A percentile compares a stretch with the other conserved stretches of the same genome.
Conservation (phyloP, 306 rosid genomes). For the Coriaria nepalensis region DNA sequence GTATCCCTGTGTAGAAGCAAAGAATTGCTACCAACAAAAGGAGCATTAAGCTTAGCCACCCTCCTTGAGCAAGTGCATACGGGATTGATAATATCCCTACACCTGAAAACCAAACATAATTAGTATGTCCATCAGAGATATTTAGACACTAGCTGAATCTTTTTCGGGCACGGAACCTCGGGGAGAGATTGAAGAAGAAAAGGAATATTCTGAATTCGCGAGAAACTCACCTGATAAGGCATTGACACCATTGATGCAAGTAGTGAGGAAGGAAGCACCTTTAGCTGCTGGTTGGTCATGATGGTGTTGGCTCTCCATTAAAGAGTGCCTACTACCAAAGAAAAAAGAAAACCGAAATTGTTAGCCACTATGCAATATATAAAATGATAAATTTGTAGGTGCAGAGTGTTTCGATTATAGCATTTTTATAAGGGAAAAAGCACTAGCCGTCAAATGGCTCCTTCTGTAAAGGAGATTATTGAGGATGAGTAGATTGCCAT, state of each 20-base stretch:
- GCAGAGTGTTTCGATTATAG: no score
- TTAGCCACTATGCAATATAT: no score
- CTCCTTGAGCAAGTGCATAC: constrained; percentile 59
- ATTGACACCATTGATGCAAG: constrained; percentile 67
- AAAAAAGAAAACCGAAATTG: no score
- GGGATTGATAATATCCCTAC: constrained; percentile 71
- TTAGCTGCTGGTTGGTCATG: constrained; percentile 10
- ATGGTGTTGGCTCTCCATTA: constrained; percentile 46
- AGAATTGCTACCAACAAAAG: constrained; percentile 33
- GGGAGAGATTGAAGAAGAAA: not conserved
- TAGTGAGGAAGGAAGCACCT: constrained; percentile 45
- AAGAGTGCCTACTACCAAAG: no score
- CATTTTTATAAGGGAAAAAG: no score
- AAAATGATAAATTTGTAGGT: no score
- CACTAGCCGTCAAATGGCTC: no score
- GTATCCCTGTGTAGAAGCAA: constrained; percentile 56
- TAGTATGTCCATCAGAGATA: no score
- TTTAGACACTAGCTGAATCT: no score
- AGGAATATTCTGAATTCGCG: no score
- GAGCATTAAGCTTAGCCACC: constrained; percentile 49
- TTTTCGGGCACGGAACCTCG: not conserved
- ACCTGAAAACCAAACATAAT: constrained; percentile 22
- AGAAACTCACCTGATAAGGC: constrained; percentile 37
- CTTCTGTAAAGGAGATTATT: no score
- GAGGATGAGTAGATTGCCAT: no score